Conservation (phyloP, 352 stramenopile species). For the Plasmopara viticola region DNA sequence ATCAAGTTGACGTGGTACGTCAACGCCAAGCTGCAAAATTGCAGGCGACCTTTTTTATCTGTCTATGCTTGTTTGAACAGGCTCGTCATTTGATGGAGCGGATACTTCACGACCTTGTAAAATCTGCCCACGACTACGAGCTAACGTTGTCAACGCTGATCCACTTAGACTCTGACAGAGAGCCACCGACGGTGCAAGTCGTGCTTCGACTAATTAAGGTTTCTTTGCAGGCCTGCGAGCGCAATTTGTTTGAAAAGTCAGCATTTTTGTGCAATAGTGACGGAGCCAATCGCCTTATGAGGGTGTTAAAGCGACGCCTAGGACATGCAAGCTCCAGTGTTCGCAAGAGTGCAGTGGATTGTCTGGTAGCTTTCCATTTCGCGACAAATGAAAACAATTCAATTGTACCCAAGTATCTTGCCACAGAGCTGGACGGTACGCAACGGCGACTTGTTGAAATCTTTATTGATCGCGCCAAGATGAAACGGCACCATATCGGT, state of each 20-base stretch:
- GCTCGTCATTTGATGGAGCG: conserved; percentile 46
- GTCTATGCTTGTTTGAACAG: conserved; percentile 8
- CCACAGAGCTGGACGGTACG: conserved; percentile 40
- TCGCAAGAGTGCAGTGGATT: conserved; percentile 61
- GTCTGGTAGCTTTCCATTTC: conserved; percentile 61
- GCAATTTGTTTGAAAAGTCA: conserved; percentile 4
- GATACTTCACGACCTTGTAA: conserved; percentile 38
- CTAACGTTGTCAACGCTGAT: conserved; percentile 36
- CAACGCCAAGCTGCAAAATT: background rate
- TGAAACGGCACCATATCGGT: conserved; percentile 27
- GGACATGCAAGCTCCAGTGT: conserved; percentile 52
- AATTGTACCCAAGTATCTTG: conserved; percentile 41
- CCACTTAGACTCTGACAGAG: conserved; percentile 26
- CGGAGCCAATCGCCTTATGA: conserved; percentile 29
- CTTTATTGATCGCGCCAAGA: conserved; percentile 64
- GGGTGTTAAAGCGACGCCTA: conserved; percentile 29
- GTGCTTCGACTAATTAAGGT: conserved; percentile 43
- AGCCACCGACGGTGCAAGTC: conserved; percentile 45
- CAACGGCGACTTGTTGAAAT: conserved; percentile 61
- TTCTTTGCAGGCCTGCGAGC: conserved; percentile 34
- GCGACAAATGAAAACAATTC: conserved; percentile 37
- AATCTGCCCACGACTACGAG: conserved; percentile 21
- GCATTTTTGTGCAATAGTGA: conserved; percentile 31
- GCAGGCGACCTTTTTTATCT: background rate
- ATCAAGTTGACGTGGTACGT: conserved; percentile 38